Base-by-base conservation (phyloP, 140 eudicot species). In the Cichorium intybus region DNA sequence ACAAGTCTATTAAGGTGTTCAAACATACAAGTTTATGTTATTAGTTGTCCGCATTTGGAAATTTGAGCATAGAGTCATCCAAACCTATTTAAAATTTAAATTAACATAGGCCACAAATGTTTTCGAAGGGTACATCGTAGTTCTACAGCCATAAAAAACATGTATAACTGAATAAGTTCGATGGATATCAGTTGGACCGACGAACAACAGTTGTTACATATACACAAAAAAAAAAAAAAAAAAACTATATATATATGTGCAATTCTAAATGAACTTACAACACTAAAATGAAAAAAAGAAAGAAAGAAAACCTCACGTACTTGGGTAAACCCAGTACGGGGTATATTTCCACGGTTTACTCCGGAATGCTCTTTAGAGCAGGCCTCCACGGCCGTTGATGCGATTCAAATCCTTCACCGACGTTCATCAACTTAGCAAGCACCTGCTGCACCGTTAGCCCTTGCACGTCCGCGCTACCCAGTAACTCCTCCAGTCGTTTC, bases 301-400 rank as follows among this genome's bases (percentile, higher is more conserved):
- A n/a, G 4, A 14, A 16, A 39, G 16, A 34, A 35, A 61, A 28
- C 9, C 64, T 73, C 74, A 8, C 79, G 50, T 59, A 49, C 37
- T 31, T 14, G 48, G 77, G 48, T 35, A 23, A 60, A 52, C 49
- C 58, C 49, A 41, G 16, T 37, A 5, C 70, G 70, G 79, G 41
- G 18, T 24, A 10, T 17, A 26, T 10, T 0, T 7, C 16, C 2
- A 62, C 0, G 6, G 16, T 21, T 58, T 51, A 59, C 45, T 81
- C 93, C 0, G 88, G 83, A 41, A 85, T 85, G 54, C 81, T 81
- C 3, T 64, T 74, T 49, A 85, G 48, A 10, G 81, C 82, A 60
- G 93, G 85, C 62, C 83, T 73, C 85, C 85, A 85, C 1, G 93
- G 54, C 34, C 79, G 73, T 47, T 69, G 83, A 57, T 69, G 56